Conservation (phyloP, 1,139 yeast species). For the Suhomyces taliae region DNA sequence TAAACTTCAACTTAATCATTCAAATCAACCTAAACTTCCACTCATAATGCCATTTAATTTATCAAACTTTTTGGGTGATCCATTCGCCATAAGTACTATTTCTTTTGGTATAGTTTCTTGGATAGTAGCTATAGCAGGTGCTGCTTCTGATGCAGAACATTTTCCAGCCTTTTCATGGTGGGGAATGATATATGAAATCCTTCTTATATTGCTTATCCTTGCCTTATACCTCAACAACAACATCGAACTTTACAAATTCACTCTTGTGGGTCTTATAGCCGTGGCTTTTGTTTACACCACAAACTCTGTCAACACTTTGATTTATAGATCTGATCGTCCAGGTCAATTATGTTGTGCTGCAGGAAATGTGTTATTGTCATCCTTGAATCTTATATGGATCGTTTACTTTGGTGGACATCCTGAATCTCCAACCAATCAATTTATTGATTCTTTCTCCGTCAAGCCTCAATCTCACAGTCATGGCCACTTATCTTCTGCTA, state of each 20-base stretch:
- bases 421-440: constrained; percentile 75
- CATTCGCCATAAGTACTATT: constrained; percentile 68
- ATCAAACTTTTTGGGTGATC: constrained; percentile 62
- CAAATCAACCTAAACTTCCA: neutral
- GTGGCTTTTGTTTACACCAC: constrained; percentile 80
- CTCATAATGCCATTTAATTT: constrained; percentile 38
- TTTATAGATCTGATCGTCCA: constrained; percentile 64
- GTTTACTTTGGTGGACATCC: constrained; percentile 84
- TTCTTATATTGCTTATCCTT: constrained; percentile 56
- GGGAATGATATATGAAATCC: constrained; percentile 85
- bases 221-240: constrained; percentile 65
- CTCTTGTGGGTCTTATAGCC: constrained; percentile 56
- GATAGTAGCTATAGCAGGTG: constrained; percentile 86
- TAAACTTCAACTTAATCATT: neutral
- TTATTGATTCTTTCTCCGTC: constrained; percentile 72
- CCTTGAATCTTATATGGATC: constrained; percentile 79
- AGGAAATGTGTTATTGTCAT: constrained; percentile 81
- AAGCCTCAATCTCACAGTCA: constrained; percentile 30
- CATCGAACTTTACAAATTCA: constrained; percentile 69
- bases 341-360: constrained; percentile 84
- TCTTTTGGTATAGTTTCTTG: constrained; percentile 67
- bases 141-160: constrained; percentile 50
- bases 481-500: constrained; percentile 31
- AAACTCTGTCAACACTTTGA: constrained; percentile 76
- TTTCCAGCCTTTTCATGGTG: constrained; percentile 95